Conservation (phyloP, 441 rosid species). For the Populus hybrid region DNA sequence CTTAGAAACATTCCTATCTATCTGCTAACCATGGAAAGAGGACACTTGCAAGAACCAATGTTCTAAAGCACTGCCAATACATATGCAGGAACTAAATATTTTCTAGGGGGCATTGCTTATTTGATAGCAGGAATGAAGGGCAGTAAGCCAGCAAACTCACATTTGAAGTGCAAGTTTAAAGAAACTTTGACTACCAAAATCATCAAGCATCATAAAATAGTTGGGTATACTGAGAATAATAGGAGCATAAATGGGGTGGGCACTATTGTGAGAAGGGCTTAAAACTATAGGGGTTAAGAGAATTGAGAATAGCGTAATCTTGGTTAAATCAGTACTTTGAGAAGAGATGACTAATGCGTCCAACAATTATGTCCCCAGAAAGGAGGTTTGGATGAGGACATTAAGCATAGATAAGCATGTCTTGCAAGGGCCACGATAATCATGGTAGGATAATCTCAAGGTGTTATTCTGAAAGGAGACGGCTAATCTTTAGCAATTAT, state of each 20-base stretch:
- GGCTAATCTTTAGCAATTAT: not conserved
- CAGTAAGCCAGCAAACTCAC: not conserved
- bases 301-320: not conserved
- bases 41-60: too few species aligned
- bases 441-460: too few species aligned
- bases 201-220: not conserved
- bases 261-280: not conserved
- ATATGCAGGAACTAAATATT: not conserved
- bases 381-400: not conserved
- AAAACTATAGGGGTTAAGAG: not conserved
- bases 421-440: too few species aligned
- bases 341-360: not conserved
- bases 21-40: too few species aligned
- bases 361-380: not conserved
- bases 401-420: too few species aligned
- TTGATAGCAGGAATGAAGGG: conserved; percentile 5
- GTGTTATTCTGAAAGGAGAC: not conserved
- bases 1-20: too few species aligned
- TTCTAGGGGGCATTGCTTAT: not conserved
- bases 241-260: not conserved
- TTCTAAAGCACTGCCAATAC: too few species aligned
- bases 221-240: not conserved
- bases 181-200: not conserved
- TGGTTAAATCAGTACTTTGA: not conserved
- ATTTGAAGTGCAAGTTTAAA: not conserved